Conservation (phyloP, 2,329 filamentous ascomycete species). For the Cladosporium sp. region DNA sequence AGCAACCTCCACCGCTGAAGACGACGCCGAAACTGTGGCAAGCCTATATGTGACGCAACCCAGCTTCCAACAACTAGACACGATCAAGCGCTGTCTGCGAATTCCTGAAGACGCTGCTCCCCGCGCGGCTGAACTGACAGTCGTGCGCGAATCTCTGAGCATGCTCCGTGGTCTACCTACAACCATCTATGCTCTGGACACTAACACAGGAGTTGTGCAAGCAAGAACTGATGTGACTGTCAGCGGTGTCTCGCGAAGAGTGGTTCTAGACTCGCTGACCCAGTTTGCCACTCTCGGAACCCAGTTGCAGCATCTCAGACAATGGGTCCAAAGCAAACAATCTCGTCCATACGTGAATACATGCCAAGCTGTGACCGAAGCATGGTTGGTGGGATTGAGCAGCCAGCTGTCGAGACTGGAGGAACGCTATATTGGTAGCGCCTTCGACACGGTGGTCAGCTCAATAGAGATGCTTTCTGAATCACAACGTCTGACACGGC, state of each 20-base stretch:
- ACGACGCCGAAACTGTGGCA: constrained; percentile 39
- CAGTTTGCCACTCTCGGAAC: constrained; percentile 53
- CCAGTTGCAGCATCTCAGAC: constrained; percentile 49
- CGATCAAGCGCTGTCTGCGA: constrained; percentile 35
- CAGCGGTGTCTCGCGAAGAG: constrained; percentile 15
- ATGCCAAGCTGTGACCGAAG: constrained; percentile 64
- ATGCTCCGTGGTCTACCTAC: constrained; percentile 82
- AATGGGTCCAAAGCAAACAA: constrained; percentile 45
- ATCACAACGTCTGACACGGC: constrained; percentile 1
- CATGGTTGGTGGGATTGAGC: constrained; percentile 61
- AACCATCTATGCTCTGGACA: constrained; percentile 60
- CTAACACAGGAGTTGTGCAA: constrained; percentile 12
- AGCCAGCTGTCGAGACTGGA: constrained; percentile 60
- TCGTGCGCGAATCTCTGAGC: constrained; percentile 75
- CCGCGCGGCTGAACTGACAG: constrained; percentile 67
- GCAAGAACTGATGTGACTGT: constrained; percentile 22
- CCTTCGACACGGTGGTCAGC: constrained; percentile 62
- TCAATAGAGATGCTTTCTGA: constrained; percentile 63
- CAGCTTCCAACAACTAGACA: constrained; percentile 35
- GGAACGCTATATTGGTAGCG: constrained; percentile 56
- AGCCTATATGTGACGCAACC: constrained; percentile 35
- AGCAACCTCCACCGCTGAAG: constrained; percentile 40
- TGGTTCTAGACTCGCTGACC: constrained; percentile 14
- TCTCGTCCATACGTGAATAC: constrained; percentile 59
- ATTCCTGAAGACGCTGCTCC: neutral